phyloP scores from a whole-genome alignment of 2,329 filamentous ascomycete genomes.

The Neoscytalidium dimidiatum region DNA sequence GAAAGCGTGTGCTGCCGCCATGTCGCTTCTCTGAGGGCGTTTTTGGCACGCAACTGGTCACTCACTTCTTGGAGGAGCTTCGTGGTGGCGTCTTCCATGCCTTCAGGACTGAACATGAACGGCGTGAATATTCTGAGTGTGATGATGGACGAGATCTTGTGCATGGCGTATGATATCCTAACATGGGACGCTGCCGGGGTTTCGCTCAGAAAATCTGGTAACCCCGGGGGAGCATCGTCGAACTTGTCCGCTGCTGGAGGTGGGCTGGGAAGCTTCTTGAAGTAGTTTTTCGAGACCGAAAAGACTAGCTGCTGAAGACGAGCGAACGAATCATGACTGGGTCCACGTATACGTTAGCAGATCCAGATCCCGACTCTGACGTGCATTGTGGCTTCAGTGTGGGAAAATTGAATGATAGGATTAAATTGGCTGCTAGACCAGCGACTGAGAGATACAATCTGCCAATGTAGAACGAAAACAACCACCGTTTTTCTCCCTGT shows the following conservation, averaged over 20 bases:
- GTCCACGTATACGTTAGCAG: neutral
- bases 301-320: constrained; percentile 55
- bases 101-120: constrained; percentile 59
- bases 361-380: neutral
- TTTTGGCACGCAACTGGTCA: constrained; percentile 58
- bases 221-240: constrained; percentile 52
- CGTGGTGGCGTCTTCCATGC: constrained; percentile 21
- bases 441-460: neutral
- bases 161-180: constrained; percentile 56
- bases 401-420: neutral
- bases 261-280: constrained; percentile 53
- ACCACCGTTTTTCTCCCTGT: neutral
- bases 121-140: constrained; percentile 59
- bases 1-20: constrained; percentile 61
- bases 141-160: constrained; percentile 58
- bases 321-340: constrained; percentile 54
- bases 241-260: constrained; percentile 51
- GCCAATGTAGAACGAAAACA: neutral
- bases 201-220: constrained; percentile 58
- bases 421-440: constrained; percentile 9
- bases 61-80: constrained; percentile 55
- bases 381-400: neutral
- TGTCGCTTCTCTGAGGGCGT: constrained; percentile 57
- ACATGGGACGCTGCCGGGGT: constrained; percentile 54
- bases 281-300: constrained; percentile 54